phyloP scores from a whole-genome alignment of 768 basidiomycete genomes.

The Suillus occidentalis region DNA sequence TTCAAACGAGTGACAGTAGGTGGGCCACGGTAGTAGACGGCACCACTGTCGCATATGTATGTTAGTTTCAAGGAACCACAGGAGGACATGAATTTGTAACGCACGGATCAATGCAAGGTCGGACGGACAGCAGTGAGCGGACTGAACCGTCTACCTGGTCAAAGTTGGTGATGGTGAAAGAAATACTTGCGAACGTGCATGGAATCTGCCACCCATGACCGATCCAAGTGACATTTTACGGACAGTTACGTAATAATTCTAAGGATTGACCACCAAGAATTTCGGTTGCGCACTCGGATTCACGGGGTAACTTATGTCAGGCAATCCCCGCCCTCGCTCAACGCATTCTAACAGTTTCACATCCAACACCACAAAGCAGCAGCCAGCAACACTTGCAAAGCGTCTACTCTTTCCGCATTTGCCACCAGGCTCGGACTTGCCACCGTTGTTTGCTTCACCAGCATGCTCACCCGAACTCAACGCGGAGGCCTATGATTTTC shows the following conservation, averaged over 20 bases:
- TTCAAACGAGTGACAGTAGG: neutral
- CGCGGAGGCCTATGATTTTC: constrained; percentile 61
- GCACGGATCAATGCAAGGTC: neutral
- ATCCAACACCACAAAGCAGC: constrained; percentile 19
- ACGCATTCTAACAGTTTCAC: constrained; percentile 18
- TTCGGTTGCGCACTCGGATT: neutral
- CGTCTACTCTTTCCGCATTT: constrained; percentile 67
- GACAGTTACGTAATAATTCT: neutral
- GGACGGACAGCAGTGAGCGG: neutral
- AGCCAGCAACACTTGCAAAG: constrained; percentile 41
- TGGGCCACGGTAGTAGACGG: neutral
- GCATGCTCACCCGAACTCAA: constrained; percentile 54
- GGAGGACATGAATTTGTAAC: neutral
- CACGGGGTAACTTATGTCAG: constrained; percentile 8
- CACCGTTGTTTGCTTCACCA: constrained; percentile 51
- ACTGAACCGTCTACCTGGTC: neutral
- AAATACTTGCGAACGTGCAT: neutral
- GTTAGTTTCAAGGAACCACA: neutral
- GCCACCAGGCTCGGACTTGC: constrained; percentile 43
- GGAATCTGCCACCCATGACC: neutral
- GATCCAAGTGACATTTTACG: neutral
- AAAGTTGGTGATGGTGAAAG: neutral
- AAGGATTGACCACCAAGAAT: neutral
- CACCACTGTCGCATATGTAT: neutral
- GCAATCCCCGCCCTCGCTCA: constrained; percentile 16